These are phyloP conservation scores for Suillus clintonianus DNA, from an alignment of 768 basidiomycete species.

Conservation along the genomic window DNA sequence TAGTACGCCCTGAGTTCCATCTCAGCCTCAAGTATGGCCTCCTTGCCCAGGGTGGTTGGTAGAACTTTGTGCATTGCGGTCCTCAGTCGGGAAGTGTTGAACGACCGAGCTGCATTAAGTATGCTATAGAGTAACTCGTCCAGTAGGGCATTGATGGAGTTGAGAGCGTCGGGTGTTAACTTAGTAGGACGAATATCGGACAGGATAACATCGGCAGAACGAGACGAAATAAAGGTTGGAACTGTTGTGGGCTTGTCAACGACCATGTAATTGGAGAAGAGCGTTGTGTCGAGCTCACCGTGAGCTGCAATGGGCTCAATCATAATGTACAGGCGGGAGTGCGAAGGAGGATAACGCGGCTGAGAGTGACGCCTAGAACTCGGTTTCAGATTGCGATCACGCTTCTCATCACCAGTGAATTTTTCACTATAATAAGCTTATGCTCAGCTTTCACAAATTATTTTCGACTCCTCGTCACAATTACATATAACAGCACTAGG, in stretches of 20 bases:
- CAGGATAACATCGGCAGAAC: slow-evolving; percentile 88
- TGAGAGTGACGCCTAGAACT: slow-evolving; percentile 1
- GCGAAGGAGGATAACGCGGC: slow-evolving; percentile 7
- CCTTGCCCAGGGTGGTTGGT: slow-evolving; percentile 84
- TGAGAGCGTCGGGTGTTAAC: slow-evolving; percentile 77
- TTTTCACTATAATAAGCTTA: slow-evolving; percentile 1
- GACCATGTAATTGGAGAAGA: slow-evolving; percentile 1
- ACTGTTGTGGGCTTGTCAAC: slow-evolving; percentile 33
- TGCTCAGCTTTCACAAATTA: background rate
- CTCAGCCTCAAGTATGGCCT: slow-evolving; percentile 91
- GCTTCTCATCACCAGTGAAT: slow-evolving; percentile 5
- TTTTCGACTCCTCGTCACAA: background rate
- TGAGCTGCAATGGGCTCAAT: slow-evolving; percentile 40
- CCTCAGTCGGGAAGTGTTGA: slow-evolving; percentile 74
- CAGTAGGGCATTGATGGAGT: slow-evolving; percentile 74
- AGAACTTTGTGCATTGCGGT: slow-evolving; percentile 69
- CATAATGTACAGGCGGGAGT: slow-evolving; percentile 40
- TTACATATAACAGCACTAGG: background rate
- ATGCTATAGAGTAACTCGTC: slow-evolving; percentile 84
- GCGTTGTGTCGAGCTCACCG: slow-evolving; percentile 36
- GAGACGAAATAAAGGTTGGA: slow-evolving; percentile 77
- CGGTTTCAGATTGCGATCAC: slow-evolving; percentile 8
- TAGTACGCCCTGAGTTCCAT: slow-evolving; percentile 89
- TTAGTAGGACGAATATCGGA: slow-evolving; percentile 92
- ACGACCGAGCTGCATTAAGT: slow-evolving; percentile 63